phyloP scores from a whole-genome alignment of 164 flowering plant species.

The Akebia trifoliata region DNA sequence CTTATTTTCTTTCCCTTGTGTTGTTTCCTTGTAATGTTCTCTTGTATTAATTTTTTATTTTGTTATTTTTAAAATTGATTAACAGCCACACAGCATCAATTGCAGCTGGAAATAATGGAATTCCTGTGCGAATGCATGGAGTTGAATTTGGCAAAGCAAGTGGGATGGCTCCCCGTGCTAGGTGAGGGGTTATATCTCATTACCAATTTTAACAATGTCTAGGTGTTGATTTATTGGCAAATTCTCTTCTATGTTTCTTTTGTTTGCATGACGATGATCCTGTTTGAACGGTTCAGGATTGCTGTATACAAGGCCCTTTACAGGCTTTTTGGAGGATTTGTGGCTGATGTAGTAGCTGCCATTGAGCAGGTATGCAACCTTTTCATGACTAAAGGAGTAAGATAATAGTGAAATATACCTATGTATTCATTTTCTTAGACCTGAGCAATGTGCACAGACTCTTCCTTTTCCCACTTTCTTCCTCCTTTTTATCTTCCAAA shows the following conservation, averaged over 20 bases:
- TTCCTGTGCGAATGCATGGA: conserved; percentile 85
- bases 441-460: too few species aligned
- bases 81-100: conserved; percentile 95
- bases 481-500: too few species aligned
- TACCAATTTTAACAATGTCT: neutral
- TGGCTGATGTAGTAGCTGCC: conserved; percentile 97
- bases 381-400: neutral
- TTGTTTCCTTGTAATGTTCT: neutral
- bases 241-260: neutral
- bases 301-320: conserved; percentile 98
- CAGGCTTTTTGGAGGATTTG: conserved; percentile 95
- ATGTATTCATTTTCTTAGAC: neutral
- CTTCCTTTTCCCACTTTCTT: too few species aligned
- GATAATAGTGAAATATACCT: neutral
- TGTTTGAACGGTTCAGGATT: conserved; percentile 43
- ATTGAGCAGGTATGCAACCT: conserved; percentile 73
- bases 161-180: conserved; percentile 99
- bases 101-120: conserved; percentile 98
- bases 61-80: conserved; percentile 7
- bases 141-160: conserved; percentile 95
- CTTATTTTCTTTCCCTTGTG: neutral
- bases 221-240: neutral
- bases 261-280: neutral
- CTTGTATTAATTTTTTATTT: neutral
- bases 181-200: conserved; percentile 37